These are phyloP conservation scores for Diatrype stigma DNA, from an alignment of 2,329 filamentous ascomycete genomes.

Conservation along the genomic window DNA sequence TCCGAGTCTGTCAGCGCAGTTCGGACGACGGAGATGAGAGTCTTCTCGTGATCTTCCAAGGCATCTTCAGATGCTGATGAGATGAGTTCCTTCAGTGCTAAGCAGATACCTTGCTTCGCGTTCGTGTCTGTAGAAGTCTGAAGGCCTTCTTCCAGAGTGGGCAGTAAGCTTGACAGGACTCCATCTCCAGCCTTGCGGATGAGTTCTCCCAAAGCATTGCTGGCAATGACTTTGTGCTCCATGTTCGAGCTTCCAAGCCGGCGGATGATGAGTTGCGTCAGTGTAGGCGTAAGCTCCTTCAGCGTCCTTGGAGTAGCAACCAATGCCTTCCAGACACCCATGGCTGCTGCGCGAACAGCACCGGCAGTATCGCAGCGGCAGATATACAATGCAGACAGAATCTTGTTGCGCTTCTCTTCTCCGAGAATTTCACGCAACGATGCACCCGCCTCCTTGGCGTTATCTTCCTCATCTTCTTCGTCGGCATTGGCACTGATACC, in stretches of 20 bases:
- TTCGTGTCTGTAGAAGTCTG: slow-evolving; percentile 85
- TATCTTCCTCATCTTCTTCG: slow-evolving; percentile 72
- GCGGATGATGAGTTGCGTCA: slow-evolving; percentile 91
- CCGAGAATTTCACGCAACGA: slow-evolving; percentile 94
- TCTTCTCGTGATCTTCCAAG: slow-evolving; percentile 91
- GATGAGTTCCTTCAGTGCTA: slow-evolving; percentile 91
- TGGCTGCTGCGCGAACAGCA: slow-evolving; percentile 81
- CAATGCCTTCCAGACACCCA: slow-evolving; percentile 94
- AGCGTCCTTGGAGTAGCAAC: slow-evolving; percentile 88
- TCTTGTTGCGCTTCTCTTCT: slow-evolving; percentile 94
- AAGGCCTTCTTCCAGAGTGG: slow-evolving; percentile 87
- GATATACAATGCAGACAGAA: slow-evolving; percentile 94
- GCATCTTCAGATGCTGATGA: slow-evolving; percentile 82
- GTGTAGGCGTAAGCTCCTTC: slow-evolving; percentile 90
- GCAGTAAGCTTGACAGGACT: slow-evolving; percentile 80
- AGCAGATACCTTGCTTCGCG: slow-evolving; percentile 94
- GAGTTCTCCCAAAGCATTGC: slow-evolving; percentile 92
- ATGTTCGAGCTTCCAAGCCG: slow-evolving; percentile 93
- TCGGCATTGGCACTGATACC: slow-evolving; percentile 80
- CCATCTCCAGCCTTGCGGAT: slow-evolving; percentile 96
- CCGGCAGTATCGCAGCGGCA: slow-evolving; percentile 96
- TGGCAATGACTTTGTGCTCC: slow-evolving; percentile 98
- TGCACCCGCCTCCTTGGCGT: slow-evolving; percentile 78
- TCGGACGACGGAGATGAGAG: slow-evolving; percentile 87
- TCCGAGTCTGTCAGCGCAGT: slow-evolving; percentile 88